phyloP scores from a whole-genome alignment of 805 yeast genomes.

The Lipomyces kockii region DNA sequence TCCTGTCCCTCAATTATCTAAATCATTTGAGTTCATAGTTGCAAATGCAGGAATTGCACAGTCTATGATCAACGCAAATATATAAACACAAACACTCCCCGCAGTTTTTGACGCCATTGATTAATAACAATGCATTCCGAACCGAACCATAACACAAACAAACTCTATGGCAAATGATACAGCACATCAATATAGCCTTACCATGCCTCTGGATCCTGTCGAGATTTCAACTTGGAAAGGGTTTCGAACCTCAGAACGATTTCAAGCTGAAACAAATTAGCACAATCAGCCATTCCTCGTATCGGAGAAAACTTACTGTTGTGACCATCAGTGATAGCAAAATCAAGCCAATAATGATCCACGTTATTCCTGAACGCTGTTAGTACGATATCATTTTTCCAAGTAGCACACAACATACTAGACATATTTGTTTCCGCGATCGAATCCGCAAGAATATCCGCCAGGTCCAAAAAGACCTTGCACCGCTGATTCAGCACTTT shows the following conservation, averaged over 20 bases:
- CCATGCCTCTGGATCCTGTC: background rate
- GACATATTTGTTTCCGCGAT: slow-evolving; percentile 92
- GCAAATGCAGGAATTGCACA: too few relatives aligned
- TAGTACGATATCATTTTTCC: background rate
- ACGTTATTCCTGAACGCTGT: slow-evolving; percentile 57
- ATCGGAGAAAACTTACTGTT: slow-evolving; percentile 17
- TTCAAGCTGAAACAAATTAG: slow-evolving; percentile 9
- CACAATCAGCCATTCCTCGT: background rate
- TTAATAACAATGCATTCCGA: too few relatives aligned
- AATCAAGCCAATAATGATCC: slow-evolving; percentile 84
- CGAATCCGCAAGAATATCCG: slow-evolving; percentile 90
- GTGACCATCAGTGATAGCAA: slow-evolving; percentile 79
- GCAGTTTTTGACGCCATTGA: too few relatives aligned
- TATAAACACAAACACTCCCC: too few relatives aligned
- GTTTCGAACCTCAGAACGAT: slow-evolving; percentile 21
- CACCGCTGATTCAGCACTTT: slow-evolving; percentile 93
- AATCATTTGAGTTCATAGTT: too few relatives aligned
- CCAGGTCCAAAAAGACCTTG: slow-evolving; percentile 89
- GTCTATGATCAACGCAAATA: too few relatives aligned
- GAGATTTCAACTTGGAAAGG: slow-evolving; percentile 7
- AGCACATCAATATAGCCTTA: background rate
- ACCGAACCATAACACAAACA: background rate
- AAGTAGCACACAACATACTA: slow-evolving; percentile 44
- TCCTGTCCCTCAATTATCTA: too few relatives aligned
- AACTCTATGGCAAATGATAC: too few relatives aligned